Percentiles rank a stretch among this genome's conserved stretches.
Evolutionary conservation across 1,284 basidiomycete genomes (phyloP).

Genomic region (Naganishia cerealis): DNA sequence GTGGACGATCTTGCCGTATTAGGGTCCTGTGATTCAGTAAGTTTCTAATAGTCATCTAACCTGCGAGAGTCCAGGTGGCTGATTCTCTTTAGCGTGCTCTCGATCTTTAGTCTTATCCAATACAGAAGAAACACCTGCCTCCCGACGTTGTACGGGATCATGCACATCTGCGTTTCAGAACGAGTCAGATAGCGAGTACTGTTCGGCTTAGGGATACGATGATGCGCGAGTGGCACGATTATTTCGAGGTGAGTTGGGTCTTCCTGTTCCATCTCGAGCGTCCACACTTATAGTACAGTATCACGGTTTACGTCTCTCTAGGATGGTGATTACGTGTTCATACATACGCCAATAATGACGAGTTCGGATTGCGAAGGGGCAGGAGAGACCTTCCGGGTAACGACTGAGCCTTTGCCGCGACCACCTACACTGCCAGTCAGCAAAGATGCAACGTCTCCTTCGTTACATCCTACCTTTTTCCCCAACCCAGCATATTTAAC

Average conservation of each 20-base stretch:
- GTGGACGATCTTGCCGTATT: constrained; percentile 67
- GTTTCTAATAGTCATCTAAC: constrained; percentile 37
- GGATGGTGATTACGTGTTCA: constrained; percentile 73
- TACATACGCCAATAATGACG: constrained; percentile 84
- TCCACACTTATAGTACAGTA: neutral
- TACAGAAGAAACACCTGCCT: constrained; percentile 77
- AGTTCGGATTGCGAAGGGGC: constrained; percentile 95
- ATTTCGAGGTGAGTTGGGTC: constrained; percentile 66
- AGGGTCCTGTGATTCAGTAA: constrained; percentile 72
- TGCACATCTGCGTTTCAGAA: constrained; percentile 78
- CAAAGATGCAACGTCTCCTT: constrained; percentile 28
- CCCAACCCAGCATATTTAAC: constrained; percentile 73
- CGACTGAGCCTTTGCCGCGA: constrained; percentile 29
- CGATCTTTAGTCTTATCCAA: constrained; percentile 69
- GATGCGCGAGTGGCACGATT: constrained; percentile 60
- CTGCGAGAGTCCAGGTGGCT: neutral
- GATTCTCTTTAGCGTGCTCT: neutral
- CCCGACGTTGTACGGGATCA: constrained; percentile 75
- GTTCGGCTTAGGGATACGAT: constrained; percentile 69
- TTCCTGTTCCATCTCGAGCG: neutral
- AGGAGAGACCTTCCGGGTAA: constrained; percentile 82
- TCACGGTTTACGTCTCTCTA: constrained; percentile 46
- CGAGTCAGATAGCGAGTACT: constrained; percentile 67
- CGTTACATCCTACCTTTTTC: constrained; percentile 50
- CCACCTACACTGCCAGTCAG: constrained; percentile 26